A percentile compares a stretch with the other conserved stretches of the same genome.
Evolutionary conservation across 2,329 filamentous ascomycete genomes (phyloP).

Genomic region (Cladophialophora exuberans): DNA sequence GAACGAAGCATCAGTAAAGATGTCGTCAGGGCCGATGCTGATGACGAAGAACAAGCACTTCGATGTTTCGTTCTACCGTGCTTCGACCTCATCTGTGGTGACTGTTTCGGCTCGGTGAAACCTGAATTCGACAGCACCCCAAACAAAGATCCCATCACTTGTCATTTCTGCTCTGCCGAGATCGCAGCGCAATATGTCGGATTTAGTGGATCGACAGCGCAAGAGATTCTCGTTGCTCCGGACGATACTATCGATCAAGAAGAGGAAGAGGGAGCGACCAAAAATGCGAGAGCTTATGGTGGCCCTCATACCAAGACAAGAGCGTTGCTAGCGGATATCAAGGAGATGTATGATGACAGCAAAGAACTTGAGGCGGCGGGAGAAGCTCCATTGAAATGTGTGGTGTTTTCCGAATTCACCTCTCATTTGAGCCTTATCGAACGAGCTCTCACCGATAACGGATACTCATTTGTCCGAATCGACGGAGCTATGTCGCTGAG

Average conservation of each 20-base stretch:
- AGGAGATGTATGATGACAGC: constrained; percentile 66
- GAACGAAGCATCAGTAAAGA: constrained; percentile 61
- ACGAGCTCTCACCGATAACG: constrained; percentile 69
- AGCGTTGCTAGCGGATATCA: constrained; percentile 75
- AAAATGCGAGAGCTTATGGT: constrained; percentile 57
- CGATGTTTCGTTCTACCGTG: constrained; percentile 84
- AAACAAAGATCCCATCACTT: constrained; percentile 56
- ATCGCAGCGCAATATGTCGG: constrained; percentile 68
- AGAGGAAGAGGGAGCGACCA: constrained; percentile 36
- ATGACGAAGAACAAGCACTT: constrained; percentile 56
- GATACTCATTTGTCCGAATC: constrained; percentile 75
- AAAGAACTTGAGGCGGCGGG: constrained; percentile 54
- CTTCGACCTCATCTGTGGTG: constrained; percentile 79
- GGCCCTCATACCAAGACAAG: constrained; percentile 92
- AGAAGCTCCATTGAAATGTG: constrained; percentile 82
- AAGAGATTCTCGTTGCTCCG: constrained; percentile 56
- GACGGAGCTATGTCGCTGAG: constrained; percentile 85
- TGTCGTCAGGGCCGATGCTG: constrained; percentile 58
- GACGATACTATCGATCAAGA: constrained; percentile 57
- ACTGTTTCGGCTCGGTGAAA: constrained; percentile 68
- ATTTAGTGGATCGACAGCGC: constrained; percentile 63
- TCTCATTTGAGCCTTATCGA: constrained; percentile 91
- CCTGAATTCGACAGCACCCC: constrained; percentile 54
- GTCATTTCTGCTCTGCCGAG: constrained; percentile 68
- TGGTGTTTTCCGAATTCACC: constrained; percentile 97